Evolutionary conservation across 2,329 filamentous ascomycete genomes (phyloP).

Genomic region (Penicillium sp.): DNA sequence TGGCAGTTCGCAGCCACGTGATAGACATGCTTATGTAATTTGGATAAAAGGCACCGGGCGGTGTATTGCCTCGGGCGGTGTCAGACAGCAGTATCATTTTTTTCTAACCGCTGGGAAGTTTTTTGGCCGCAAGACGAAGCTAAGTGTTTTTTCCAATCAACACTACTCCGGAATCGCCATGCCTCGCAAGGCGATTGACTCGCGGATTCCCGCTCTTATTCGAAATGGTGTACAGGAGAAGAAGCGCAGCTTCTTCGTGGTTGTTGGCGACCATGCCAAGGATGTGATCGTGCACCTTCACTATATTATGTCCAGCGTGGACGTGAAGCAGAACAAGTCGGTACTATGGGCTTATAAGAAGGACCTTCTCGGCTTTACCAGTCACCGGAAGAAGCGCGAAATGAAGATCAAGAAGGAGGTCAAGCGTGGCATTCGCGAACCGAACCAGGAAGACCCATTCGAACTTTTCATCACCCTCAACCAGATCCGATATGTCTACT

Average conservation of each 20-base stretch:
- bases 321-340: slow-evolving; percentile 92
- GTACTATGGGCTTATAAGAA: slow-evolving; percentile 99
- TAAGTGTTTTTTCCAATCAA: slow-evolving; percentile 8
- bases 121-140: slow-evolving; percentile 8
- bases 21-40: background rate
- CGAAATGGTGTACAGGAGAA: slow-evolving; percentile 89
- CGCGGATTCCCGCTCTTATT: slow-evolving; percentile 86
- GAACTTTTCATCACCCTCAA: slow-evolving; percentile 95
- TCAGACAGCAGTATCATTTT: slow-evolving; percentile 32
- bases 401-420: slow-evolving; percentile 98
- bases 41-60: slow-evolving; percentile 11
- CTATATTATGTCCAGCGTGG: slow-evolving; percentile 85
- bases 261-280: slow-evolving; percentile 90
- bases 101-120: slow-evolving; percentile 18
- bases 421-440: slow-evolving; percentile 87
- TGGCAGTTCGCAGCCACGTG: background rate
- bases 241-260: slow-evolving; percentile 96
- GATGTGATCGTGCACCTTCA: slow-evolving; percentile 95
- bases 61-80: slow-evolving; percentile 28
- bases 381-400: slow-evolving; percentile 96
- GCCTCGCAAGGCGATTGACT: slow-evolving; percentile 64
- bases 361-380: slow-evolving; percentile 89
- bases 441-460: slow-evolving; percentile 91
- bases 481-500: slow-evolving; percentile 98
- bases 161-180: slow-evolving; percentile 23